These are phyloP conservation scores for Pezicula rhizophila DNA, from an alignment of 2,329 filamentous ascomycete species.

Conservation along the genomic window DNA sequence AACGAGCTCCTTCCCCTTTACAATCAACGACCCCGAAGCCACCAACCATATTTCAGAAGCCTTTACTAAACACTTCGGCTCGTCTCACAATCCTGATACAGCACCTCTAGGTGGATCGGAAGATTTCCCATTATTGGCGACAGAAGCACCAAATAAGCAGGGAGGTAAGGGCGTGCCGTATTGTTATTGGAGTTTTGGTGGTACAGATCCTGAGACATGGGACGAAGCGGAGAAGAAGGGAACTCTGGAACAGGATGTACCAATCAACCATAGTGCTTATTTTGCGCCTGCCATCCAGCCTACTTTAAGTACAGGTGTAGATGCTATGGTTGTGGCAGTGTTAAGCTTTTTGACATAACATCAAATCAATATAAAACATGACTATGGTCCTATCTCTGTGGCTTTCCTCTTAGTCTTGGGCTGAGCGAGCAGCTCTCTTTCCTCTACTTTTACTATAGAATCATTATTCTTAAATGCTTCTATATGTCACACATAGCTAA, in stretches of 20 bases:
- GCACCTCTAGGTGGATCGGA: slow-evolving; percentile 15
- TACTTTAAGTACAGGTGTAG: slow-evolving; percentile 46
- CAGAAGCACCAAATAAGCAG: slow-evolving; percentile 16
- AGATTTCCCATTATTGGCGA: slow-evolving; percentile 42
- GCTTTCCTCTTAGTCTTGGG: no score
- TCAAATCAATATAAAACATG: no score
- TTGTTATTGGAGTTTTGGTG: slow-evolving; percentile 52
- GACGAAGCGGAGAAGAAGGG: slow-evolving; percentile 41
- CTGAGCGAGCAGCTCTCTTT: no score
- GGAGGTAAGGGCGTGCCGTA: slow-evolving; percentile 38
- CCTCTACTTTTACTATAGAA: no score
- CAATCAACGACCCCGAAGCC: slow-evolving; percentile 16
- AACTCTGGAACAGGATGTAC: slow-evolving; percentile 38
- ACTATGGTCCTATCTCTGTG: no score
- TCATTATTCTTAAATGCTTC: no score
- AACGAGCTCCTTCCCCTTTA: slow-evolving; percentile 16
- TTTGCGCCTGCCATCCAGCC: slow-evolving; percentile 55
- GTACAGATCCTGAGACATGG: slow-evolving; percentile 42
- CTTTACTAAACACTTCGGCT: slow-evolving; percentile 17
- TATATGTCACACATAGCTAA: no score
- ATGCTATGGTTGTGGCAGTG: slow-evolving; percentile 44
- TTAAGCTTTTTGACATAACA: slow-evolving; percentile 35
- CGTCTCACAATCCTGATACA: slow-evolving; percentile 6
- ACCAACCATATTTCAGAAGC: slow-evolving; percentile 5
- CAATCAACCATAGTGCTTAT: slow-evolving; percentile 52